Evolutionary conservation across 345 rosid genomes (phyloP), one percentile per base, ranked within the genome.

Genomic region (Pistacia integerrima): DNA sequence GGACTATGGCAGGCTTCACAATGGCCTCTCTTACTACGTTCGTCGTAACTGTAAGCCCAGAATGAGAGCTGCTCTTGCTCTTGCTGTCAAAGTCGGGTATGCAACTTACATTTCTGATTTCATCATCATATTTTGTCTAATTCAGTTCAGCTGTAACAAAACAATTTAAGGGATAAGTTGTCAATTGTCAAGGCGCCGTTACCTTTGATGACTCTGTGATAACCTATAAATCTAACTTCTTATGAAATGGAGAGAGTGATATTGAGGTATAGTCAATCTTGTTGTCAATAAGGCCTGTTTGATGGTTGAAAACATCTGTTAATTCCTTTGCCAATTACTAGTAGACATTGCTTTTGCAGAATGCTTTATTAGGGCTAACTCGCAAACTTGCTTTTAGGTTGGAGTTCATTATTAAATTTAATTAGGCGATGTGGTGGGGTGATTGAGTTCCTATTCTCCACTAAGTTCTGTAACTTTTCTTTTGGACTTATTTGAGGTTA

Each of bases 1-100:
- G 22, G 94, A 85, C 68, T 88, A 84, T 51, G 97, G 97, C 14
- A 85, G 89, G 76, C 97, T 94, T 77, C 85, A 87, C 63, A 92
- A 92, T 83, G 97, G 98, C 79, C 96, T 94, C 73, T 69, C 72
- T 74, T 94, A 94, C 86, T 92, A 94, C 75, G 97, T 92, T 69
- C 94, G 97, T 52, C 82, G 90, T 70, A 94, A 94, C 73, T 85
- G 94, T 72, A 94, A 92, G 82, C 98, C 98, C 30, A 87, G 82
- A 76, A 92, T 92, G 93, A 86, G 98, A 79, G 97, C 97, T 71
- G 92, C 96, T 70, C 92, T 94, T 28, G 88, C 98, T 67, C 97
- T 94, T 59, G 97, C 92, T 74, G 88, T 92, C 75, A 91, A 87
- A 86, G 94, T 81, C 78, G 98, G 98, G 97, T 94, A 80, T 8